Percentiles rank a stretch among this genome's conserved stretches.
These are phyloP conservation scores for Albifimbria verrucaria DNA, from an alignment of 2,329 filamentous ascomycete species.

Conservation along the genomic window DNA sequence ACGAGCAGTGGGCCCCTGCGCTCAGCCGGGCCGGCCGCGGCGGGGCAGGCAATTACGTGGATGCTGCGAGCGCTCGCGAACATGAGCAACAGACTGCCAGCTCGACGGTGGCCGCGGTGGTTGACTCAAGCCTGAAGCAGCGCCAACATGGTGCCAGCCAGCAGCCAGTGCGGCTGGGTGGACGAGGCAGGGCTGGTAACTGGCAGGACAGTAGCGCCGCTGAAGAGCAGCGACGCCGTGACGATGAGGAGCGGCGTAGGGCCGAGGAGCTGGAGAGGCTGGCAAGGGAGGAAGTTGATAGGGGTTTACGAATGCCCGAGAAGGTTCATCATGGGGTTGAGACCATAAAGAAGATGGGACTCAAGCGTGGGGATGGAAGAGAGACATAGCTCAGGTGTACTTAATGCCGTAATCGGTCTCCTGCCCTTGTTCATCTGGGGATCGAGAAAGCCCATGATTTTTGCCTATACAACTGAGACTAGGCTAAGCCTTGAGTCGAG, in stretches of 20 bases:
- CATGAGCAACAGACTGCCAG: constrained; percentile 28
- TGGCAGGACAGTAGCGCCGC: constrained; percentile 33
- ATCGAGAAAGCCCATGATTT: too few species aligned
- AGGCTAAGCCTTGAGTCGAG: too few species aligned
- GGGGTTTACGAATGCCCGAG: constrained; percentile 43
- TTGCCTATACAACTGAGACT: too few species aligned
- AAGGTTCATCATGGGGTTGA: constrained; percentile 34
- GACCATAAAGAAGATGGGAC: constrained; percentile 6
- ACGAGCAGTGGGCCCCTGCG: constrained; percentile 24
- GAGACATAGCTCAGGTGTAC: too few species aligned
- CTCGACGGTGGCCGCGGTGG: constrained; percentile 29
- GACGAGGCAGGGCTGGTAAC: constrained; percentile 59
- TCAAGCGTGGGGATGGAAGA: not conserved
- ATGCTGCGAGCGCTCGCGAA: constrained; percentile 29
- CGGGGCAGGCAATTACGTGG: constrained; percentile 59
- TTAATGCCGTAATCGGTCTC: too few species aligned
- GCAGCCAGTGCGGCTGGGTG: constrained; percentile 25
- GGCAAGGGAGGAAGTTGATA: constrained; percentile 44
- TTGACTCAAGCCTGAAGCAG: not conserved
- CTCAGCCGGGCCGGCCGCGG: constrained; percentile 50
- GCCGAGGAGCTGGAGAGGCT: constrained; percentile 38
- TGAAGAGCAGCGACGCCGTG: constrained; percentile 20
- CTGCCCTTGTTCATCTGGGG: too few species aligned
- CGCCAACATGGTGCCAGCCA: constrained; percentile 20
- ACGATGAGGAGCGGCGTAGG: constrained; percentile 17